Evolutionary conservation across 1,284 basidiomycete genomes (phyloP), one percentile per base, ranked within the genome.

Genomic region (Leccinum fuscescens): DNA sequence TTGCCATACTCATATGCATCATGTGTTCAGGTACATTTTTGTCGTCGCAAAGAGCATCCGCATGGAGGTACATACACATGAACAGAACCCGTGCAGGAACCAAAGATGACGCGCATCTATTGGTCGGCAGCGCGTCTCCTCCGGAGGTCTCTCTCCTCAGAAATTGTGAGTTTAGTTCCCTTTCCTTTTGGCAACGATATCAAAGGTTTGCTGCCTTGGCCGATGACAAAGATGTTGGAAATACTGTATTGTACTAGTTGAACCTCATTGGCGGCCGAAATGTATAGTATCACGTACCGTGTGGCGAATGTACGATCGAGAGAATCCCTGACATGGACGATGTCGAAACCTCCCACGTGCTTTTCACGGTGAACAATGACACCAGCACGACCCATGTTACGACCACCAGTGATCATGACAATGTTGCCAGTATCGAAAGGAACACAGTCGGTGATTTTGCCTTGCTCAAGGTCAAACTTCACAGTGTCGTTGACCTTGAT

Each of bases 311-410:
- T 94, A 74, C 94, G 86, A 78, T 98, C 96, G 66, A 97, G 84
- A 55, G 93, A 90, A 76, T 99, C 96, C 80, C 93, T 94, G 72
- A 99, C 92, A 77, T 98, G 96, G 64, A 96, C 93, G 66, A 97
- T 96, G 82, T 98, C 96, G 80, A 96, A 98, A 68, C 95, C 96
- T 78, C 96, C 96, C 70, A 94, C 82, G 82, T 98, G 96, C 81
- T 94, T 94, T 85, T 99, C 97, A 71, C 91, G 87, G 81, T 96
- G 93, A 64, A 93, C 87, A 72, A 99, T 97, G 66, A 94, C 86
- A 84, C 96, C 97, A 64, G 89, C 90, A 82, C 97, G 90, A 74
- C 97, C 96, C 94, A 97, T 97, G 91, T 98, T 99, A 79, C 96
- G 94, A 71, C 96, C 96, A 77, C 96, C 96, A 66, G 97, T 99